phyloP scores from a whole-genome alignment of 1,139 yeast genomes.

The Geotrichum macrosporum region DNA sequence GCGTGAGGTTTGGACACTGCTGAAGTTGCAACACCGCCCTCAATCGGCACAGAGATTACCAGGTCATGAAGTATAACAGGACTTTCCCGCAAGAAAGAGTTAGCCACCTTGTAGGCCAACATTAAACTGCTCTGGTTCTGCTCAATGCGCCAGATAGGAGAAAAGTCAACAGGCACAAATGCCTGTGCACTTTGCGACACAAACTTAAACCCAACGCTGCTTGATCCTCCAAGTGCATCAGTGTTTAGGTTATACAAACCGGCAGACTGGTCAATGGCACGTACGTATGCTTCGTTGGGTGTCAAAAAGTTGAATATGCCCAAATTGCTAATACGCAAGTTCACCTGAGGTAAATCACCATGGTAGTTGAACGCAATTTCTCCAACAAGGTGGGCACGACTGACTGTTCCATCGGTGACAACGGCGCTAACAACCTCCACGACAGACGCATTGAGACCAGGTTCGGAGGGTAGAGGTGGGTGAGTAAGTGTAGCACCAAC shows the following conservation, averaged over 20 bases:
- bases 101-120: constrained; percentile 60
- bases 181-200: constrained; percentile 41
- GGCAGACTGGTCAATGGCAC: constrained; percentile 20
- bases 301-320: constrained; percentile 23
- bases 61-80: constrained; percentile 51
- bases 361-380: constrained; percentile 73
- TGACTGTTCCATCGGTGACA: constrained; percentile 59
- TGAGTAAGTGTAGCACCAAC: constrained; percentile 35
- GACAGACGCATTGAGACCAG: constrained; percentile 69
- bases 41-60: constrained; percentile 55
- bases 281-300: constrained; percentile 28
- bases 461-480: constrained; percentile 45
- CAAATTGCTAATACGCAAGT: constrained; percentile 23
- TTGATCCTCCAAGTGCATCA: constrained; percentile 19
- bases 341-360: constrained; percentile 24
- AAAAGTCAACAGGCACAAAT: constrained; percentile 57
- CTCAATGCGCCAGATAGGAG: constrained; percentile 88
- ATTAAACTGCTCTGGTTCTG: constrained; percentile 79
- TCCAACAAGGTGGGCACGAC: constrained; percentile 62
- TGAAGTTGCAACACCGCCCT: constrained; percentile 50
- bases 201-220: constrained; percentile 59
- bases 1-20: constrained; percentile 92
- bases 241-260: constrained; percentile 25
- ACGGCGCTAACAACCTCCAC: constrained; percentile 78
- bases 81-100: constrained; percentile 43